phyloP scores from a whole-genome alignment of 495 filamentous ascomycete genomes.

The Annulohypoxylon bovei region DNA sequence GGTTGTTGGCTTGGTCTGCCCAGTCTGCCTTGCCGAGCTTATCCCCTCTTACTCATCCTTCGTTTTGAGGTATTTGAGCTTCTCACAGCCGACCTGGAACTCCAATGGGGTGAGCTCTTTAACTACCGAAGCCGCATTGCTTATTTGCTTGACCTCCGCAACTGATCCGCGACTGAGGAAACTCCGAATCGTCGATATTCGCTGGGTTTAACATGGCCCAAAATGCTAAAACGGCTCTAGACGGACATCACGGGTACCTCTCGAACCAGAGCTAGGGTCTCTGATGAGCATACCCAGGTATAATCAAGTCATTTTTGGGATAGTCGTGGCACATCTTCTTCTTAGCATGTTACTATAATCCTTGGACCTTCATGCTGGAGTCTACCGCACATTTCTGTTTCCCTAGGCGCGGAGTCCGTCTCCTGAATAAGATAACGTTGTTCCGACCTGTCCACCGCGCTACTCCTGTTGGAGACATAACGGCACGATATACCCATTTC shows the following conservation, averaged over 20 bases:
- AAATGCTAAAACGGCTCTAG: not conserved
- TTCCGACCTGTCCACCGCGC: conserved; percentile 32
- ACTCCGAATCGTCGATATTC: conserved; percentile 21
- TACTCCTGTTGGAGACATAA: conserved; percentile 37
- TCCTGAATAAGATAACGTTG: conserved; percentile 24
- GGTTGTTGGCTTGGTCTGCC: not conserved
- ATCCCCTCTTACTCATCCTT: conserved; percentile 24
- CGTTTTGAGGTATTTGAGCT: conserved; percentile 19
- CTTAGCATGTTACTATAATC: conserved; percentile 25
- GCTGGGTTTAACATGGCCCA: conserved; percentile 3
- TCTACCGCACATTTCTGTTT: conserved; percentile 10
- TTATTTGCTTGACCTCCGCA: conserved; percentile 9
- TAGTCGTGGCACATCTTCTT: conserved; percentile 2
- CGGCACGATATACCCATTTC: conserved; percentile 27
- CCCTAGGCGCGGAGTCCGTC: conserved; percentile 21
- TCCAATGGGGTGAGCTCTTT: conserved; percentile 11
- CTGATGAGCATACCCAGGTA: conserved; percentile 12
- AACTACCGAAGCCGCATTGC: conserved; percentile 25
- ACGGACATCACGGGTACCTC: not conserved
- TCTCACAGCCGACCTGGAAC: conserved; percentile 15
- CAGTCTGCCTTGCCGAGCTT: conserved; percentile 21
- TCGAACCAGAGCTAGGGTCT: conserved; percentile 6
- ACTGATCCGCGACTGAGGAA: conserved; percentile 12
- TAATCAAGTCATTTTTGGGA: conserved; percentile 8
- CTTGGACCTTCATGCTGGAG: not conserved